Conservation (phyloP, 148 eudicot genomes). For the Rhododendron griersonianum region DNA sequence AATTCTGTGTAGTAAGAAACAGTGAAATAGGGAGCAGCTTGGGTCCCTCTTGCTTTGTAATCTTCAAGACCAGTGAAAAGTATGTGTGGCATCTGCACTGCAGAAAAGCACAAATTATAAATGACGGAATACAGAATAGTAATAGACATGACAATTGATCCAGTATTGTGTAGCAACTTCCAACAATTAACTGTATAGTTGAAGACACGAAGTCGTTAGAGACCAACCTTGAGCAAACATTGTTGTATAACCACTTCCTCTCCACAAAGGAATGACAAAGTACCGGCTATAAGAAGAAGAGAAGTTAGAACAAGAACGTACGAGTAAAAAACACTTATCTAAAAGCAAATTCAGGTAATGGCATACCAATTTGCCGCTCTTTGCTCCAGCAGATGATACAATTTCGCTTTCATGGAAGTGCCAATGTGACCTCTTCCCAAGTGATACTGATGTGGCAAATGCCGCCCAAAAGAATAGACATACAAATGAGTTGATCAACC, state of each 20-base stretch:
- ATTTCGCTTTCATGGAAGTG: slow-evolving; percentile 62
- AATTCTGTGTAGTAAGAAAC: slow-evolving; percentile 77
- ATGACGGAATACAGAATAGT: not conserved
- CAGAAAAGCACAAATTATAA: not conserved
- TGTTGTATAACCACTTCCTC: slow-evolving; percentile 87
- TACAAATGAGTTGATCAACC: not conserved
- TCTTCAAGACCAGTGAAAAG: slow-evolving; percentile 97
- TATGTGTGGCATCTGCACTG: slow-evolving; percentile 84
- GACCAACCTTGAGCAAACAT: slow-evolving; percentile 88
- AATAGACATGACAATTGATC: not conserved
- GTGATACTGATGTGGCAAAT: slow-evolving; percentile 51
- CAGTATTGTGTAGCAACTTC: not conserved
- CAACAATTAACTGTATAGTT: not conserved
- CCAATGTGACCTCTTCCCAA: slow-evolving; percentile 97
- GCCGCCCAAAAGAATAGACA: slow-evolving; percentile 5
- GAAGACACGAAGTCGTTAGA: slow-evolving; percentile 1
- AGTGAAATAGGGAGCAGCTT: slow-evolving; percentile 81
- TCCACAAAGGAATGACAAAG: slow-evolving; percentile 90
- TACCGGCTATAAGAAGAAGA: slow-evolving; percentile 48
- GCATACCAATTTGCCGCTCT: slow-evolving; percentile 70
- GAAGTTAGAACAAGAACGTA: slow-evolving; percentile 14
- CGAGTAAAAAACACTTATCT: slow-evolving; percentile 1
- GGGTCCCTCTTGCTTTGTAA: slow-evolving; percentile 92
- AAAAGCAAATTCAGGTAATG: slow-evolving; percentile 9
- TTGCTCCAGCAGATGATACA: slow-evolving; percentile 69